Evolutionary conservation across 1,139 yeast species (phyloP).

Genomic region (Blastobotrys arbuscula): DNA sequence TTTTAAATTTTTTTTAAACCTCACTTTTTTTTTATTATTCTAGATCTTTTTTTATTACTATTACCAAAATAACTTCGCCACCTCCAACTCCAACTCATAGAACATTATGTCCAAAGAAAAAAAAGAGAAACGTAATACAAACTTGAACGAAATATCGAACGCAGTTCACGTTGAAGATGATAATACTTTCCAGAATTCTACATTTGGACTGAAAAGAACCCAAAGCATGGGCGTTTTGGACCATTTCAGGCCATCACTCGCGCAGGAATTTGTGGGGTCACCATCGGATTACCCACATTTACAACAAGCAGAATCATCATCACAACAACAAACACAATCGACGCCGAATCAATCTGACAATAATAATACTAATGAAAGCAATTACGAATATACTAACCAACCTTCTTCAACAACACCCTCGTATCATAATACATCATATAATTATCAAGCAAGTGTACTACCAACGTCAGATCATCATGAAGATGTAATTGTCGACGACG

Average conservation of each 20-base stretch:
- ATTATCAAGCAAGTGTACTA: neutral
- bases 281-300: constrained; percentile 25
- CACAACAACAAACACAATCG: neutral
- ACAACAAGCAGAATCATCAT: constrained; percentile 5
- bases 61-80: neutral
- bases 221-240: constrained; percentile 79
- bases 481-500: neutral
- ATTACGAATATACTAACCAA: constrained; percentile 1
- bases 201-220: constrained; percentile 76
- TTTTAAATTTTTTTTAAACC: neutral
- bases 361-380: too few relatives aligned
- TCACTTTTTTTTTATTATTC: neutral
- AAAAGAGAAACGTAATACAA: constrained; percentile 17
- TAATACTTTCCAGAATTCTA: constrained; percentile 62
- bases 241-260: constrained; percentile 39
- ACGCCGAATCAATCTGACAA: neutral
- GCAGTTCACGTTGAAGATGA: constrained; percentile 67
- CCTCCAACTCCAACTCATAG: neutral
- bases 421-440: neutral
- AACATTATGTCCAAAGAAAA: neutral
- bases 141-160: constrained; percentile 32
- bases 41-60: neutral
- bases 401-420: constrained; percentile 2
- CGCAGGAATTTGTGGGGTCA: constrained; percentile 19
- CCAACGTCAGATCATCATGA: constrained; percentile 4